Evolutionary conservation across 2,329 filamentous ascomycete genomes (phyloP), one percentile per base, ranked within the genome.

Genomic region (Colletotrichum sp.): DNA sequence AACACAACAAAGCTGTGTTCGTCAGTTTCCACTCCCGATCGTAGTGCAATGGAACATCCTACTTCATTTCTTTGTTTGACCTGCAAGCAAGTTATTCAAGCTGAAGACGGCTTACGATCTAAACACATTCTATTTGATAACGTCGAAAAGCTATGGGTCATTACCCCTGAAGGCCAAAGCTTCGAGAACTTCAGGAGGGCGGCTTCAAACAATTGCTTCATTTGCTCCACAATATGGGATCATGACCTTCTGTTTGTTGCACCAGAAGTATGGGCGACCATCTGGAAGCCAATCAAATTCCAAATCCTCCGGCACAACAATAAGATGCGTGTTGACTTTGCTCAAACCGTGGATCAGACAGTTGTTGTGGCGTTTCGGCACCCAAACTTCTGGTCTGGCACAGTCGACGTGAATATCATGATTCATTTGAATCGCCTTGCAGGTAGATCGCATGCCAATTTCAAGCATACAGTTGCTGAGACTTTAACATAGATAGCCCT

Each of bases 401-500:
- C n/a, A 7, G n/a, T 3, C 4, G 44, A 52, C n/a, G 44, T 13
- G 6, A 4, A 52, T 22, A 22, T 52, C n/a, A 52, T 52, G 44
- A 13, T 52, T 52, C 44, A 52, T 52, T 52, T 52, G 44, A 22
- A 52, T 22, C 44, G 44, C 12, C n/a, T 52, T 13, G 10, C 2
- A 24, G n/a, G 44, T 22, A 52, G 2, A 12, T 22, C 0, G 3
- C 10, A 13, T 22, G 2, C 12, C 4, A 0, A 52, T 13, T 22
- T 22, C 12, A 12, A 22, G 44, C 12, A 4, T 52, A 22, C 44
- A 8, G 10, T 1, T 52, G 44, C 10, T 52, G 6, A 52, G 3
- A 13, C 5, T 52, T 52, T 0, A 0, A 13, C n/a, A 3, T 0
- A 52, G 44, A 22, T 22, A 52, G 44, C n/a, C 44, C 44, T 24